Conservation (phyloP, 345 rosid species). For the Physaria fendleri region DNA sequence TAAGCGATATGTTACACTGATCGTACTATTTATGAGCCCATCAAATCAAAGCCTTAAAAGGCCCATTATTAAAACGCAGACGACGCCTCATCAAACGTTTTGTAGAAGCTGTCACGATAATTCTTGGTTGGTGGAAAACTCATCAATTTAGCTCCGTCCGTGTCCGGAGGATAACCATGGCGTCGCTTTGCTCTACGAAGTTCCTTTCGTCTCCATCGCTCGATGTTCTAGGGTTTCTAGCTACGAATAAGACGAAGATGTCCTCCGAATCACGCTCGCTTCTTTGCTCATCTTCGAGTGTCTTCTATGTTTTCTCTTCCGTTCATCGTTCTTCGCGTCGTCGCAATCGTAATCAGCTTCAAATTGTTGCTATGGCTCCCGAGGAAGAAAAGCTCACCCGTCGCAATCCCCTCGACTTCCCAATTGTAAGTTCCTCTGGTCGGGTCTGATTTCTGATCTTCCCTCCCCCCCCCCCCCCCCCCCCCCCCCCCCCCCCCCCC, state of each 20-base stretch:
- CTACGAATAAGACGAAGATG: neutral
- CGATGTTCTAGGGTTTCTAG: constrained; percentile 5
- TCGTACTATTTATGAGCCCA: neutral
- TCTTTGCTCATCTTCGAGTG: constrained; percentile 13
- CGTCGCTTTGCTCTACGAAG: constrained; percentile 25
- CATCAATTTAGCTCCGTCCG: neutral
- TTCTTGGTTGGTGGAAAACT: constrained; percentile 27
- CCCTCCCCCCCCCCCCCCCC: too few species aligned
- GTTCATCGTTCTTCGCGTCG: constrained; percentile 5
- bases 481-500: too few species aligned
- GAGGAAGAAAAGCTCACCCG: constrained; percentile 69
- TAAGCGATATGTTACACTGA: too few species aligned
- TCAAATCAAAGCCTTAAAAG: neutral
- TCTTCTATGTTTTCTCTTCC: constrained; percentile 11
- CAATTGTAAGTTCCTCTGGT: constrained; percentile 37
- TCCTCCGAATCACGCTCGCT: neutral
- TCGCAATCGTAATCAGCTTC: constrained; percentile 14
- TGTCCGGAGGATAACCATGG: constrained; percentile 27
- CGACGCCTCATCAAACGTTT: neutral
- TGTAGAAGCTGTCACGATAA: constrained; percentile 11
- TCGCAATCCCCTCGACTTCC: constrained; percentile 64
- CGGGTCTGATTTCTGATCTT: constrained; percentile 7
- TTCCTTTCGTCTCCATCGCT: constrained; percentile 25
- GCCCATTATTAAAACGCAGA: constrained; percentile 1
- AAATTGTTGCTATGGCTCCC: constrained; percentile 64